These are phyloP conservation scores for Myxozyma nipponensis DNA, from an alignment of 805 yeast genomes.

Conservation along the genomic window DNA sequence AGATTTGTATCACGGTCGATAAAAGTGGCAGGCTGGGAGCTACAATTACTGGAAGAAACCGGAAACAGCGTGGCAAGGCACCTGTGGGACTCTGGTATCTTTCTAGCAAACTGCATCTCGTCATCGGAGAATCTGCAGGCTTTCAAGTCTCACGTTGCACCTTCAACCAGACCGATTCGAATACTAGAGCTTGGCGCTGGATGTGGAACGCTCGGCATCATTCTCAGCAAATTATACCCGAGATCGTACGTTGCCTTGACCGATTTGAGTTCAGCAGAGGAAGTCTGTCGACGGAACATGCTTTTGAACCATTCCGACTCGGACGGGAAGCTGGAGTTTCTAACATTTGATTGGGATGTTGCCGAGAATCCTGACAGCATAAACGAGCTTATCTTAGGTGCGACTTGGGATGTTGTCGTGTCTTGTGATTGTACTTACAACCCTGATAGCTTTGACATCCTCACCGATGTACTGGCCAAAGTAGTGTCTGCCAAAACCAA, in stretches of 20 bases:
- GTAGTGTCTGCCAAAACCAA: slow-evolving; percentile 20
- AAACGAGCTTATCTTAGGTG: slow-evolving; percentile 30
- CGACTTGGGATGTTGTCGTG: slow-evolving; percentile 40
- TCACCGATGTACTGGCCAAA: slow-evolving; percentile 35
- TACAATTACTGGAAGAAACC: slow-evolving; percentile 37
- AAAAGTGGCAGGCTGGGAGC: slow-evolving; percentile 1
- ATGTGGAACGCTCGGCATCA: slow-evolving; percentile 42
- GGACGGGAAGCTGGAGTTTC: slow-evolving; percentile 30
- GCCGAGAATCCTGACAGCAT: slow-evolving; percentile 15
- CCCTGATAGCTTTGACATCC: slow-evolving; percentile 39
- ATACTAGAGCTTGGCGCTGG: slow-evolving; percentile 45
- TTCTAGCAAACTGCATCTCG: slow-evolving; percentile 9
- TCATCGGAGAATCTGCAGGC: background rate
- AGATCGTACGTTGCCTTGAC: slow-evolving; percentile 34
- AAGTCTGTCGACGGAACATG: slow-evolving; percentile 39
- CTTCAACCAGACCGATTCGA: slow-evolving; percentile 4
- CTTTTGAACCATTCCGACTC: slow-evolving; percentile 20
- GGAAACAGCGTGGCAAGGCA: slow-evolving; percentile 44
- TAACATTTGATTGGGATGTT: slow-evolving; percentile 41
- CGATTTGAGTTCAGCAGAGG: slow-evolving; percentile 41
- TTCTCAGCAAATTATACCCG: slow-evolving; percentile 31
- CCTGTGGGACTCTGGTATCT: slow-evolving; percentile 37
- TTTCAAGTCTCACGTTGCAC: slow-evolving; percentile 1
- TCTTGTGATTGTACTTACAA: slow-evolving; percentile 46
- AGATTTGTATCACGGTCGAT: slow-evolving; percentile 10